Base-by-base conservation (phyloP, 108 stramenopile species). In the Phaeodactylum tricornutum region DNA sequence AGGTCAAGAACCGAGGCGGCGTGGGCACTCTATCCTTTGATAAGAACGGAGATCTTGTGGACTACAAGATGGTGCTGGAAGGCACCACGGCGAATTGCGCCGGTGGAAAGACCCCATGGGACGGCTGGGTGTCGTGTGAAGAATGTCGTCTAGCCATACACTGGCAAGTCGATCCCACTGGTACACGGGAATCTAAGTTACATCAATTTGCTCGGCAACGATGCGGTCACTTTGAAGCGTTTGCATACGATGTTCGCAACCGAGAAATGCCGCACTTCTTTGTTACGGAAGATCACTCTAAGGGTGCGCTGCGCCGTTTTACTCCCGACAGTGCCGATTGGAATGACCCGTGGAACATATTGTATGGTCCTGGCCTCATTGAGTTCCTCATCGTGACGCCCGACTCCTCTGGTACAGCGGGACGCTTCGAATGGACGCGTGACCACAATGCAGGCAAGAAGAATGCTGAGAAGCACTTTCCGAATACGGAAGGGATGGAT, bases 21-120 rank as follows among this genome's bases (percentile, higher is more conserved):
- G 76, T 73, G 1, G 68, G 69, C 14, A 59, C 57, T 4, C 22
- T 73, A 5, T 38, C 47, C 6, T 72, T 77, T 23, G 49, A 73
- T 37, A 9, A 24, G 23, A 45, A 62, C 14, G 63, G 64, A 6
- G 43, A 67, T 19, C 34, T 74, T 20, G 27, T 65, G 28, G 64
- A 58, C 25, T 79, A 79, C 37, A 16, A 39, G 16, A 20, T 21
- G 12, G 7, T 74, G 0, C 34, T 75, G 2, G 45, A 15, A 1
- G 48, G 57, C 1, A 81, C 75, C 14, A 43, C 29, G 2, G 8
- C 36, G 17, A 81, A 81, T 31, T 81, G 79, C 52, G 61, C 66
- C 12, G 79, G 79, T 28, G 79, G 79, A 5, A 28, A 27, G 19
- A 73, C 75, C 3, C 67, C 74, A 0, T 76, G 74, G 74, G 38